phyloP scores from a whole-genome alignment of 169 alveolate genomes.

The Plasmodium gonderi region DNA sequence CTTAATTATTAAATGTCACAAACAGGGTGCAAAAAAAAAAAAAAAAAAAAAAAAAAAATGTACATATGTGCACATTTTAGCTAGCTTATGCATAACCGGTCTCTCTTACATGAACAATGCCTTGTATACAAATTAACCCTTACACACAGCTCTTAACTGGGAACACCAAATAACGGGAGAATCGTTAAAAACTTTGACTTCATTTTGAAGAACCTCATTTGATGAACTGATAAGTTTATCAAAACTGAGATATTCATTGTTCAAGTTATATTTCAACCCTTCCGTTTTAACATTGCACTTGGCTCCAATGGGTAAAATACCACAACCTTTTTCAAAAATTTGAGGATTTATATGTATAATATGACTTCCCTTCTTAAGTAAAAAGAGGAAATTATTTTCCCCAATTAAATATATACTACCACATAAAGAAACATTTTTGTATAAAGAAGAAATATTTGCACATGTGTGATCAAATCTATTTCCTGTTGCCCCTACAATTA shows the following conservation, averaged over 20 bases:
- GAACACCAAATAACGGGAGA: constrained; percentile 47
- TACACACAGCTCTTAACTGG: neutral
- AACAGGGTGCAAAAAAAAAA: neutral
- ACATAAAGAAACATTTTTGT: constrained; percentile 20
- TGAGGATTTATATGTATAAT: constrained; percentile 12
- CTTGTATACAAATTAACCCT: no score
- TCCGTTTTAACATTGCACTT: constrained; percentile 67
- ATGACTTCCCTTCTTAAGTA: constrained; percentile 51
- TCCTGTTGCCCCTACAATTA: constrained; percentile 74
- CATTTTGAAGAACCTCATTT: constrained; percentile 35
- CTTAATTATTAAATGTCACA: neutral
- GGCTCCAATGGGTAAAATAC: constrained; percentile 48
- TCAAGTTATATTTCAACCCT: constrained; percentile 65
- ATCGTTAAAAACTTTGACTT: constrained; percentile 9
- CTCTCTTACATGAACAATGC: no score
- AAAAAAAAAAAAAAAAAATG: neutral
- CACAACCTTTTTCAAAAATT: constrained; percentile 51
- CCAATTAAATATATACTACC: constrained; percentile 64
- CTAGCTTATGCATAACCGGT: neutral
- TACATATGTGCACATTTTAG: neutral
- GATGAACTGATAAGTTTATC: constrained; percentile 64
- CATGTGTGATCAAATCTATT: constrained; percentile 75
- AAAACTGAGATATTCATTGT: constrained; percentile 61
- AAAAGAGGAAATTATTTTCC: constrained; percentile 70
- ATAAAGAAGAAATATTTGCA: constrained; percentile 57